A percentile compares a stretch with the other conserved stretches of the same genome.
These are phyloP conservation scores for Vishniacozyma victoriae DNA, from an alignment of 768 basidiomycete genomes.

Conservation along the genomic window DNA sequence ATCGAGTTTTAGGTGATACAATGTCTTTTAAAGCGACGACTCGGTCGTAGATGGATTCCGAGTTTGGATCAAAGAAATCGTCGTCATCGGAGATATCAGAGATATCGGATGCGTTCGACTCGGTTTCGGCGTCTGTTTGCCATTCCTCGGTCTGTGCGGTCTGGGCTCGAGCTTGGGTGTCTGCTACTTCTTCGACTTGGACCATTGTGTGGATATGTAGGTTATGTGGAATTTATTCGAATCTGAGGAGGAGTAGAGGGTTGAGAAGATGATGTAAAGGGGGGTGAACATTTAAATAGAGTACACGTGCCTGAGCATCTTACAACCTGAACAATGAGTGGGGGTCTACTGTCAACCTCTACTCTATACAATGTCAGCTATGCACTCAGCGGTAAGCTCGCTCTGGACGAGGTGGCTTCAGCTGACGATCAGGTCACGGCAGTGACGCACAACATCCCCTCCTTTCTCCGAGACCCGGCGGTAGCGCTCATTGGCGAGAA, in stretches of 20 bases:
- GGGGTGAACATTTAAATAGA: background rate
- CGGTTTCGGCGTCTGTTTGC: constrained; percentile 60
- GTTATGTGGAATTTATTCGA: background rate
- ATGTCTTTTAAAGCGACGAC: constrained; percentile 90
- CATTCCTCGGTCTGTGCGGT: too few relatives aligned
- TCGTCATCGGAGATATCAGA: constrained; percentile 62
- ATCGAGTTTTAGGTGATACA: constrained; percentile 82
- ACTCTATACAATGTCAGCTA: too few relatives aligned
- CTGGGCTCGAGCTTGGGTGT: too few relatives aligned
- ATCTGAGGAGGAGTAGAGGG: constrained; percentile 1
- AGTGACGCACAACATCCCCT: constrained; percentile 76
- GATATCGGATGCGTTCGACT: constrained; percentile 55
- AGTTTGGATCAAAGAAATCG: constrained; percentile 50
- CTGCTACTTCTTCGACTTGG: constrained; percentile 72
- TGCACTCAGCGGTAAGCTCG: too few relatives aligned
- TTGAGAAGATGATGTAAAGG: background rate
- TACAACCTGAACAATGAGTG: too few relatives aligned
- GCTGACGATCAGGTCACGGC: constrained; percentile 26
- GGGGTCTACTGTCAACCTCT: too few relatives aligned
- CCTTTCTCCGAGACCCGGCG: constrained; percentile 74
- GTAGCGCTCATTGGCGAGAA: constrained; percentile 78
- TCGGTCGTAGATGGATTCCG: constrained; percentile 84
- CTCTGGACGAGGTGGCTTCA: too few relatives aligned
- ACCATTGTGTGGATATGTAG: constrained; percentile 52
- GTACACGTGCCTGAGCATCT: too few relatives aligned